phyloP scores from a whole-genome alignment of 371 early-diverging fungal genomes.

The Mucor mucedo region DNA sequence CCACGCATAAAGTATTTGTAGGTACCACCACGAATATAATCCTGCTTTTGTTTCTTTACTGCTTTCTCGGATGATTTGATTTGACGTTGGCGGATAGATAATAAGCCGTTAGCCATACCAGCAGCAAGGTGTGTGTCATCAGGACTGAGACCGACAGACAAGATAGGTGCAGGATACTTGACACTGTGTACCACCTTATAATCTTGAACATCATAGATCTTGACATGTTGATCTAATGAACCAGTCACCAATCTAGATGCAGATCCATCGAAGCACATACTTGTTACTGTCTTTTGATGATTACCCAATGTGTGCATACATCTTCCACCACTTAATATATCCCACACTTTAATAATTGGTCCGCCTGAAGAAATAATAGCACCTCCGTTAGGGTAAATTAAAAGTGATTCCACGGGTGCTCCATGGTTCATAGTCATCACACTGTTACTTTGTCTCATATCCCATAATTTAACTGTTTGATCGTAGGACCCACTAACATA shows the following conservation, averaged over 20 bases:
- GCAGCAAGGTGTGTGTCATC: slow-evolving; percentile 89
- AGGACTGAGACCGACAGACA: slow-evolving; percentile 84
- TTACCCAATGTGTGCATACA: slow-evolving; percentile 77
- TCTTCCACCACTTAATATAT: slow-evolving; percentile 84
- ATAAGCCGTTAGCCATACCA: slow-evolving; percentile 91
- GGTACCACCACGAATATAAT: slow-evolving; percentile 58
- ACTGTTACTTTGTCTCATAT: slow-evolving; percentile 77
- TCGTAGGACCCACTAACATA: slow-evolving; percentile 93
- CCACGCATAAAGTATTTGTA: slow-evolving; percentile 81
- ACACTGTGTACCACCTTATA: slow-evolving; percentile 87
- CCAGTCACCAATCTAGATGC: slow-evolving; percentile 84
- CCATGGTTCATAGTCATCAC: slow-evolving; percentile 84
- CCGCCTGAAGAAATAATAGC: slow-evolving; percentile 84
- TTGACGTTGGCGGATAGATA: slow-evolving; percentile 85
- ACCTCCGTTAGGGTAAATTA: slow-evolving; percentile 85
- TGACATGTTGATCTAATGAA: slow-evolving; percentile 94
- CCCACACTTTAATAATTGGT: slow-evolving; percentile 86
- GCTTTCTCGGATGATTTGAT: slow-evolving; percentile 62
- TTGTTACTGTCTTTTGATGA: slow-evolving; percentile 95
- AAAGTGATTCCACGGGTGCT: slow-evolving; percentile 86
- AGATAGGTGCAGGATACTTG: slow-evolving; percentile 91
- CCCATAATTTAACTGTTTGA: slow-evolving; percentile 92
- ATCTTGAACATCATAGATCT: slow-evolving; percentile 85
- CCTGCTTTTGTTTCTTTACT: slow-evolving; percentile 52
- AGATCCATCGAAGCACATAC: slow-evolving; percentile 80